These are phyloP conservation scores for Colletotrichum phormii DNA, from an alignment of 2,329 filamentous ascomycete genomes.

Conservation along the genomic window DNA sequence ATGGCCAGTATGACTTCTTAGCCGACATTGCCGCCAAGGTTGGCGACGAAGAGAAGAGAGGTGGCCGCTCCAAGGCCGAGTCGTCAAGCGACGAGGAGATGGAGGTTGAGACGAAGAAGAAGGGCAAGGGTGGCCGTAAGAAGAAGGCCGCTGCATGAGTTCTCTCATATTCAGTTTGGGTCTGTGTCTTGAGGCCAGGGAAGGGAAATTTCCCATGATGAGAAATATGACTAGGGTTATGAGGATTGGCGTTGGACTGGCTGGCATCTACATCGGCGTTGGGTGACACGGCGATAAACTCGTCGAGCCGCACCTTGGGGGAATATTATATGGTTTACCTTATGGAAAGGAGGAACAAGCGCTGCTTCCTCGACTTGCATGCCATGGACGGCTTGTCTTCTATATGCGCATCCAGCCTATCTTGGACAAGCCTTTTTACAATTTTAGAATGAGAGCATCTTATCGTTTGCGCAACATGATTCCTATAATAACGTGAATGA, in stretches of 20 bases:
- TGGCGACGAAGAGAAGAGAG: constrained; percentile 65
- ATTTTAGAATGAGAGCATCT: constrained; percentile 23
- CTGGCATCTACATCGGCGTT: constrained; percentile 44
- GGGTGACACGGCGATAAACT: constrained; percentile 35
- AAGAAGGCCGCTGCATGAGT: constrained; percentile 56
- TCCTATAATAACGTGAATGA: background rate
- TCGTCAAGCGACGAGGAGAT: constrained; percentile 65
- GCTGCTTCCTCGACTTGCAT: constrained; percentile 34
- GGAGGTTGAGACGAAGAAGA: constrained; percentile 60
- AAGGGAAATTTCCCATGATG: constrained; percentile 23
- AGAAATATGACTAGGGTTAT: constrained; percentile 36
- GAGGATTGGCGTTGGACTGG: constrained; percentile 41
- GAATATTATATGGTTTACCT: constrained; percentile 21
- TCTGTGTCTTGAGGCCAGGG: background rate
- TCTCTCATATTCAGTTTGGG: background rate
- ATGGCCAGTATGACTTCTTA: constrained; percentile 95
- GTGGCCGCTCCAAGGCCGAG: constrained; percentile 58
- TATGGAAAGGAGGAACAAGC: constrained; percentile 30
- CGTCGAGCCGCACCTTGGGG: constrained; percentile 25
- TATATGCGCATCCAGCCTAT: constrained; percentile 22
- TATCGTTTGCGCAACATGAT: background rate
- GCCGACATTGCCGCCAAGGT: constrained; percentile 91
- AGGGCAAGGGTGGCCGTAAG: constrained; percentile 58
- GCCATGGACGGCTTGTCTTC: constrained; percentile 30
- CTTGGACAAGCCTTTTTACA: constrained; percentile 14